phyloP scores from a whole-genome alignment of 2,329 filamentous ascomycete genomes.

The Aspergillus bombycis region DNA sequence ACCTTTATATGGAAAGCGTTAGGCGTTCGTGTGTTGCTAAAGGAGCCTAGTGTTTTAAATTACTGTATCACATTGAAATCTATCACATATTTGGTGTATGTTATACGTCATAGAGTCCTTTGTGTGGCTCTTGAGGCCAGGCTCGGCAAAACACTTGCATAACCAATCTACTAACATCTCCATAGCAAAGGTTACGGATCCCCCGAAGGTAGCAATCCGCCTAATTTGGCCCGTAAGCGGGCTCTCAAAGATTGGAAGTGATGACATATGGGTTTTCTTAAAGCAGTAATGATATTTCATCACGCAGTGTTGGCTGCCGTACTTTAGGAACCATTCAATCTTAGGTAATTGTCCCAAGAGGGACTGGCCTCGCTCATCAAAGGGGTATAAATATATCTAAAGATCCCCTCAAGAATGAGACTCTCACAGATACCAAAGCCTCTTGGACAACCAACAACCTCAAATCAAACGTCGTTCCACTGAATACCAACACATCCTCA shows the following conservation, averaged over 20 bases:
- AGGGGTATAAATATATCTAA: conserved; percentile 13
- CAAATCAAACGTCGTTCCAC: neutral
- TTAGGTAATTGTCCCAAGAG: neutral
- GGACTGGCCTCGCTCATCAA: neutral
- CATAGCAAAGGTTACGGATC: neutral
- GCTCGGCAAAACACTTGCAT: too few species aligned
- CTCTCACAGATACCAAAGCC: conserved; percentile 8
- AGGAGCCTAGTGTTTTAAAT: too few species aligned
- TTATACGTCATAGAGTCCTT: too few species aligned
- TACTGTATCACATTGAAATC: too few species aligned
- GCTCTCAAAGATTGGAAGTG: neutral
- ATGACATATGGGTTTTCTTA: neutral
- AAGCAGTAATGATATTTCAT: neutral
- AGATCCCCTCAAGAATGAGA: conserved; percentile 1
- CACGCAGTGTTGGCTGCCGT: neutral
- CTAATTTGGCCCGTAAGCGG: neutral
- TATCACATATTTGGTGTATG: too few species aligned
- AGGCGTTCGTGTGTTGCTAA: too few species aligned
- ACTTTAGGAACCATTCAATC: neutral
- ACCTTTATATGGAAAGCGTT: too few species aligned
- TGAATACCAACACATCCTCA: too few species aligned
- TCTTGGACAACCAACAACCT: conserved; percentile 2
- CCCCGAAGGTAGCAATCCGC: neutral
- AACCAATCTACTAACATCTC: too few species aligned
- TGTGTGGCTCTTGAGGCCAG: too few species aligned